A percentile compares a stretch with the other conserved stretches of the same genome.
These are phyloP conservation scores for Lophiotrema nucula DNA, from an alignment of 495 filamentous ascomycete species.

Conservation along the genomic window DNA sequence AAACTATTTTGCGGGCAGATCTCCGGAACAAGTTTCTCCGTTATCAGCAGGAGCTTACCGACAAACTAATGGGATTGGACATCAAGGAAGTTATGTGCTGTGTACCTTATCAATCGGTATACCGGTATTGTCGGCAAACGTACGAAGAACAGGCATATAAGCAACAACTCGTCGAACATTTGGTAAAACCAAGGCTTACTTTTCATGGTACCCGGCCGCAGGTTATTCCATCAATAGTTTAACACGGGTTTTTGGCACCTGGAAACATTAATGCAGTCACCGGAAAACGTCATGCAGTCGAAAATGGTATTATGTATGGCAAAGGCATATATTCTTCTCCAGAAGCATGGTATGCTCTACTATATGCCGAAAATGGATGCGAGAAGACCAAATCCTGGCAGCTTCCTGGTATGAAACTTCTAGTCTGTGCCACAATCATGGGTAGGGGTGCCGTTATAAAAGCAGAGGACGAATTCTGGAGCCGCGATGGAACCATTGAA, in stretches of 20 bases:
- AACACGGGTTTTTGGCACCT: slow-evolving; percentile 44
- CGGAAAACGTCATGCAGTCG: slow-evolving; percentile 26
- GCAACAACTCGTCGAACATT: slow-evolving; percentile 37
- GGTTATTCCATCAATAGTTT: slow-evolving; percentile 46
- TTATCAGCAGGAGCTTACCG: slow-evolving; percentile 35
- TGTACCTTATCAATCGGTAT: slow-evolving; percentile 14
- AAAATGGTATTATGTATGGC: slow-evolving; percentile 43
- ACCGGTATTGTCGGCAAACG: too few relatives aligned
- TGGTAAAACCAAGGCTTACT: slow-evolving; percentile 38
- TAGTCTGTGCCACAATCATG: slow-evolving; percentile 47
- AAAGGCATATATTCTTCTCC: slow-evolving; percentile 44
- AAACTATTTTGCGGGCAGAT: slow-evolving; percentile 43
- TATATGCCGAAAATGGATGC: slow-evolving; percentile 31
- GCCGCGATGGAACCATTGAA: slow-evolving; percentile 17
- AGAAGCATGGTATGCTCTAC: slow-evolving; percentile 37
- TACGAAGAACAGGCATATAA: too few relatives aligned
- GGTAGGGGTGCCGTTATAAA: slow-evolving; percentile 35
- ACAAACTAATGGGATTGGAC: slow-evolving; percentile 30
- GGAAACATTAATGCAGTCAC: slow-evolving; percentile 35
- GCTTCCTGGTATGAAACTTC: slow-evolving; percentile 41
- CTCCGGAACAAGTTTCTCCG: slow-evolving; percentile 36
- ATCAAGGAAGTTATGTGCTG: slow-evolving; percentile 21
- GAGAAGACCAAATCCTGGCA: slow-evolving; percentile 31
- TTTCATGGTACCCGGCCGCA: slow-evolving; percentile 45
- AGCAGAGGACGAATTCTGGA: slow-evolving; percentile 32